Percentiles rank a stretch among this genome's conserved stretches.
phyloP scores from a whole-genome alignment of 768 basidiomycete species.

The Leucosporidium creatinivorum region DNA sequence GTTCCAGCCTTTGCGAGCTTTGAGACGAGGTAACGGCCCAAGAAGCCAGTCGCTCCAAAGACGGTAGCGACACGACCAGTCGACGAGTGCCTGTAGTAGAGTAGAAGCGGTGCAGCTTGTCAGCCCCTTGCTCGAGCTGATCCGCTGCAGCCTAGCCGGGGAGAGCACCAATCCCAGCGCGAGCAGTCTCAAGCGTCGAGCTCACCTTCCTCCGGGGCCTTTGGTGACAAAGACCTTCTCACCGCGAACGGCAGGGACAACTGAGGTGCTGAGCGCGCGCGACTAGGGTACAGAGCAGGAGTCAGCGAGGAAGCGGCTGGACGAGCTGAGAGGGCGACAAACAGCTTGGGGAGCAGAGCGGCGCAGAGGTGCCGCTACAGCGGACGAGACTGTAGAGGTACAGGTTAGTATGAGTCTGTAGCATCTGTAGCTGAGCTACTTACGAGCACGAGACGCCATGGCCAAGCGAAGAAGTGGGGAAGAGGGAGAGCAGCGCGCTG shows the following conservation, averaged over 20 bases:
- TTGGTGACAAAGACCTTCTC: slow-evolving; percentile 11
- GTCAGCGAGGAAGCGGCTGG: slow-evolving; percentile 6
- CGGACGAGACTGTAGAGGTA: too few species aligned
- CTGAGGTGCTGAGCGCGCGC: background rate
- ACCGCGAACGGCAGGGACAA: too few species aligned
- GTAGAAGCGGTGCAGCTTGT: background rate
- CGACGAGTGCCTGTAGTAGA: slow-evolving; percentile 23
- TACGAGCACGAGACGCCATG: too few species aligned
- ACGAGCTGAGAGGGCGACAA: background rate
- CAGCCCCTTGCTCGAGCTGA: background rate
- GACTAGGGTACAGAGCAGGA: too few species aligned
- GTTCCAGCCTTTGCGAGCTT: slow-evolving; percentile 90
- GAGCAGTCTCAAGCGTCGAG: background rate
- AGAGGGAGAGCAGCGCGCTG: too few species aligned
- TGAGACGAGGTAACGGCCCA: slow-evolving; percentile 86
- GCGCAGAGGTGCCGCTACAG: too few species aligned
- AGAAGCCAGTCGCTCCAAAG: slow-evolving; percentile 91
- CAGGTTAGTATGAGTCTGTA: too few species aligned
- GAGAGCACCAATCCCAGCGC: background rate
- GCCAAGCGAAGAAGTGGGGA: too few species aligned
- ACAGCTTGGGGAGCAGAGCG: too few species aligned
- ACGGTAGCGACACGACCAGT: slow-evolving; percentile 88
- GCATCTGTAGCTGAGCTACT: too few species aligned
- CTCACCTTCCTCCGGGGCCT: slow-evolving; percentile 31
- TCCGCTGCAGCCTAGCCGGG: background rate